Evolutionary conservation across 495 filamentous ascomycete species (phyloP), one percentile per base, ranked within the genome.

Genomic region (Pseudotulostoma volvatum): DNA sequence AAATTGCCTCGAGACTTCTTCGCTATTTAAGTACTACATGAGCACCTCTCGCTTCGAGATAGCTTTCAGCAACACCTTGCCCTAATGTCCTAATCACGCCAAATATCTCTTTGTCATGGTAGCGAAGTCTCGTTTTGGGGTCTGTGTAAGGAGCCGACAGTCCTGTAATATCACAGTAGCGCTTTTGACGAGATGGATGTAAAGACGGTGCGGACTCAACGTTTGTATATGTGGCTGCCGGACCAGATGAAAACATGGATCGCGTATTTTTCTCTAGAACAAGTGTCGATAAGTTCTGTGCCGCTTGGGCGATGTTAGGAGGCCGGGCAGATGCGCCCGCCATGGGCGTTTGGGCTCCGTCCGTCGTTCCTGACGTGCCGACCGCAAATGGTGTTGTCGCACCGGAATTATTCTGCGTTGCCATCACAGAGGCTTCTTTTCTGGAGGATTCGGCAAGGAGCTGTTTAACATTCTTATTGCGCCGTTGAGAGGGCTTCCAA

Each of bases 401-500:
- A 43, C 86, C 84, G 53, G 78, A 84, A 56, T 87, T 85, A 47
- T 74, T 75, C 40, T 90, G 83, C 0, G 84, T 90, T 7, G 73
- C 74, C 45, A 85, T 66, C 11, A 80, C 72, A 3, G 79, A 81
- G 5, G 82, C 81, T 62, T 88, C 78, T 53, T 85, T 86, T 28
- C 84, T 76, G 16, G 79, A 69, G 18, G 77, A 83, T 47, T 97
- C 90, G n/a, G 84, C 76, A 43, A 97, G 69, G 42, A 96, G 85
- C 53, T 93, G 83, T 59, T 96, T 96, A 59, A 96, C 77, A 52
- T 92, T 94, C 64, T 95, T 95, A 68, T 95, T 96, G 56, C 90
- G 84, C 9, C 90, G 84, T 56, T 85, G 80, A 40, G 87, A 81
- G 13, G 92, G 81, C 44, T 78, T 84, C 88, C 88, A 97, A 52